These are phyloP conservation scores for Alnus glutinosa DNA, from an alignment of 306 rosid species.

Conservation along the genomic window DNA sequence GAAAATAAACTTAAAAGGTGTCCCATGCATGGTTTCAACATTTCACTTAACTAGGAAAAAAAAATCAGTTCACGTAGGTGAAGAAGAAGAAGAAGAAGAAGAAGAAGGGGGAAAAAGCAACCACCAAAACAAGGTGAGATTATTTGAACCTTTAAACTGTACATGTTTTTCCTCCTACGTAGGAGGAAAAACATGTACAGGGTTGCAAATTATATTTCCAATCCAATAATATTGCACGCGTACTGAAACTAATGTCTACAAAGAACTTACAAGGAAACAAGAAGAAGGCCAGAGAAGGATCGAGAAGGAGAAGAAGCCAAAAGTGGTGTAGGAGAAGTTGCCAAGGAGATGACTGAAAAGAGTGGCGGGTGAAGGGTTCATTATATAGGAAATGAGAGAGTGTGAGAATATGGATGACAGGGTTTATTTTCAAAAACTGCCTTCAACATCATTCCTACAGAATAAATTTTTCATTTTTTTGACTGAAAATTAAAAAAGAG, in stretches of 20 bases:
- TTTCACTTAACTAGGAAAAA: not conserved
- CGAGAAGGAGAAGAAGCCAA: not conserved
- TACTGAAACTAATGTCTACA: too few relatives aligned
- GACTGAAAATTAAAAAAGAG: not conserved
- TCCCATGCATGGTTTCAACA: not conserved
- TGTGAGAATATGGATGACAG: not conserved
- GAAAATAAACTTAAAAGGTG: not conserved
- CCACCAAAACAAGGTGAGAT: too few relatives aligned
- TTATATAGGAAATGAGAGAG: constrained; percentile 39
- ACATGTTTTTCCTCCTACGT: too few relatives aligned
- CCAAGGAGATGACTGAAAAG: constrained; percentile 31
- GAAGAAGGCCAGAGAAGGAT: not conserved
- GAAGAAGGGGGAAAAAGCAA: too few relatives aligned
- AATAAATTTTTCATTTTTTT: not conserved
- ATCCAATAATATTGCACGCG: too few relatives aligned
- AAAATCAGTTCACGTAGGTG: not conserved
- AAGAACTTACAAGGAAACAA: not conserved
- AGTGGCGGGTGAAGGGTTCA: constrained; percentile 30
- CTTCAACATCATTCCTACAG: constrained; percentile 23
- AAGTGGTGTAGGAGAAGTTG: not conserved
- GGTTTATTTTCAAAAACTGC: constrained; percentile 32
- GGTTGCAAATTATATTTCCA: too few relatives aligned
- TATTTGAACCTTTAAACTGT: too few relatives aligned
- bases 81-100: too few relatives aligned
- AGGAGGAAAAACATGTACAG: too few relatives aligned